Evolutionary conservation across 805 yeast genomes (phyloP), one percentile per base, ranked within the genome.

Genomic region (Jamesozyma hellenica): DNA sequence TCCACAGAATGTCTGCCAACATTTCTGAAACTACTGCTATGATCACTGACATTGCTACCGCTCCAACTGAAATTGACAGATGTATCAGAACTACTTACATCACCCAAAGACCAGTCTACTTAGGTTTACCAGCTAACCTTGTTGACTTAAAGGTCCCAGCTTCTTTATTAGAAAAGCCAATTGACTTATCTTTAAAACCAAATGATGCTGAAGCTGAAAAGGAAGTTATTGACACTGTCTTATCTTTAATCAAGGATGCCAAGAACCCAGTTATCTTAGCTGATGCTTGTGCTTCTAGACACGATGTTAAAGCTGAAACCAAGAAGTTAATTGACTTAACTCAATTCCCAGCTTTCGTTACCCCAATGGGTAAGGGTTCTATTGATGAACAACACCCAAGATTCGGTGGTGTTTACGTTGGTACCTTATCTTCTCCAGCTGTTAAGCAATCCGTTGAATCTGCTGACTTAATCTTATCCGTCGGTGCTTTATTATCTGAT

Each of bases 351-450:
- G 79, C 81, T 36, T 84, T 76, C 63, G 80, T 80, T 41, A 85
- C 95, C 39, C 94, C 95, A 52, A 82, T 84, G 92, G 95, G 94
- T 64, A 84, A 84, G 64, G 81, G 86, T 44, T 69, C 76, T 19
- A 75, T 83, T 51, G 77, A 81, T 62, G 95, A 84, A 65, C 70
- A 70, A 45, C 71, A 77, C 60, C 74, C 77, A 46, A 68, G 84
- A 63, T 84, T 75, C 63, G 86, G 85, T 50, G 95, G 95, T 64
- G 85, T 80, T 42, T 84, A 84, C 60, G 83, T 83, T 42, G 95
- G 95, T 52, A 70, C 82, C n/a, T 66, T 85, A 52, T 79, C 94
- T 15, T 65, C 67, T 42, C 85, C 85, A 44, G 82, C 71, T 46
- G 85, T 82, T 40, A 77, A 77, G 58, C 76, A 73, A 46, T 73